Percentiles rank a stretch among this genome's conserved stretches.
Conservation (phyloP, 2,329 filamentous ascomycete genomes). For the Fonsecaea monophora region DNA sequence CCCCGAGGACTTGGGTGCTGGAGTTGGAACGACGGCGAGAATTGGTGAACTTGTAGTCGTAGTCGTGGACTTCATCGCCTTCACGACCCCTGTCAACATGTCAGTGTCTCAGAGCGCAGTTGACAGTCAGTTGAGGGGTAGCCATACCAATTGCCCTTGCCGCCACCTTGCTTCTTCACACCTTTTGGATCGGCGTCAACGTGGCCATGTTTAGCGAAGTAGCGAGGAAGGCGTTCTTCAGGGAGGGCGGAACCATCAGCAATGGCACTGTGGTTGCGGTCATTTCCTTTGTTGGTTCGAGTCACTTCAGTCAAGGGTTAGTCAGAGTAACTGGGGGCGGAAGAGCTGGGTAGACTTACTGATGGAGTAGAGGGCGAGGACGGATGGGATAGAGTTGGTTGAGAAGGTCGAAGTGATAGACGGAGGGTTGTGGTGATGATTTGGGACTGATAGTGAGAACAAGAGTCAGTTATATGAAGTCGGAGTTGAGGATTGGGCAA, state of each 20-base stretch:
- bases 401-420: conserved; percentile 19
- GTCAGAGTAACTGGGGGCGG: not conserved
- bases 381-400: conserved; percentile 10
- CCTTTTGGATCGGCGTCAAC: conserved; percentile 85
- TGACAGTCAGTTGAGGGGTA: conserved; percentile 12
- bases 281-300: conserved; percentile 94
- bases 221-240: conserved; percentile 81
- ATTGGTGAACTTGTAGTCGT: conserved; percentile 82
- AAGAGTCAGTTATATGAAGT: conserved; percentile 30
- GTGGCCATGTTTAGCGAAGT: conserved; percentile 88
- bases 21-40: conserved; percentile 92
- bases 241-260: conserved; percentile 74
- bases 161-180: conserved; percentile 94
- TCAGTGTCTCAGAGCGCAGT: conserved; percentile 19
- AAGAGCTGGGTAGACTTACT: conserved; percentile 34
- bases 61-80: conserved; percentile 84
- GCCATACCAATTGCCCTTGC: conserved; percentile 90
- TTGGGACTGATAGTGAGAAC: conserved; percentile 30
- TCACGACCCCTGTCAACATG: conserved; percentile 71
- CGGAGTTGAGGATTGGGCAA: conserved; percentile 28
- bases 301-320: conserved; percentile 70
- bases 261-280: conserved; percentile 84
- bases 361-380: conserved; percentile 17
- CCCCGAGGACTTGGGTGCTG: conserved; percentile 73
- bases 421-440: conserved; percentile 25